Conservation (phyloP, 306 rosid genomes). For the Vachellia pachyceras region DNA sequence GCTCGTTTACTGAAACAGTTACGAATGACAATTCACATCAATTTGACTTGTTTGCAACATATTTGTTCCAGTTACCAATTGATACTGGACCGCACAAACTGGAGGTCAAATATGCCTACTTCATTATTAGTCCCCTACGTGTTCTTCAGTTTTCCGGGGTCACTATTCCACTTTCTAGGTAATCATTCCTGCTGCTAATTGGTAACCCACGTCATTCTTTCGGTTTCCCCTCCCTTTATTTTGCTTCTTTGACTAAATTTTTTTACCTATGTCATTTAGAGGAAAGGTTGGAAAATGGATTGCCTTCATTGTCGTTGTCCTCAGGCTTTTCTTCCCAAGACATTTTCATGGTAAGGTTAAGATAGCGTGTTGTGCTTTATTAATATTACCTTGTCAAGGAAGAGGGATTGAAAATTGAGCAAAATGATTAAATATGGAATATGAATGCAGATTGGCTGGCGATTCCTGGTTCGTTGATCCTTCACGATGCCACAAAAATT, state of each 20-base stretch:
- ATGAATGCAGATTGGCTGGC: conserved; percentile 75
- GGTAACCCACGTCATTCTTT: not conserved
- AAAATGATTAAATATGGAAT: not conserved
- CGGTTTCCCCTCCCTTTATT: not conserved
- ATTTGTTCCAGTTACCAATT: conserved; percentile 66
- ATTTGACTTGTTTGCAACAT: conserved; percentile 8
- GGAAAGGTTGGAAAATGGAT: conserved; percentile 89
- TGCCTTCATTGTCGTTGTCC: conserved; percentile 72
- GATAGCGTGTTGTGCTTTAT: not conserved
- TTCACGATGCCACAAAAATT: too few species aligned
- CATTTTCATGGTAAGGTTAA: conserved; percentile 74
- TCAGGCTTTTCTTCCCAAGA: conserved; percentile 83
- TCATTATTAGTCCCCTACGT: conserved; percentile 84
- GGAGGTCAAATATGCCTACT: conserved; percentile 91
- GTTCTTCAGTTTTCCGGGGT: conserved; percentile 82
- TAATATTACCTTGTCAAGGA: not conserved
- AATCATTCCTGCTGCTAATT: not conserved
- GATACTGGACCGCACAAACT: conserved; percentile 89
- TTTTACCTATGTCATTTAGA: conserved; percentile 40
- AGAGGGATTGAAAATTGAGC: not conserved
- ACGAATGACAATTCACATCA: not conserved
- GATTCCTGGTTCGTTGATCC: conserved; percentile 85
- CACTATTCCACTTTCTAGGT: conserved; percentile 68
- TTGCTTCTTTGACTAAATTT: conserved; percentile 14
- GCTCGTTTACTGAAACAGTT: not conserved